Conservation (phyloP, 805 yeast species). For the Maudiozyma bulderi region DNA sequence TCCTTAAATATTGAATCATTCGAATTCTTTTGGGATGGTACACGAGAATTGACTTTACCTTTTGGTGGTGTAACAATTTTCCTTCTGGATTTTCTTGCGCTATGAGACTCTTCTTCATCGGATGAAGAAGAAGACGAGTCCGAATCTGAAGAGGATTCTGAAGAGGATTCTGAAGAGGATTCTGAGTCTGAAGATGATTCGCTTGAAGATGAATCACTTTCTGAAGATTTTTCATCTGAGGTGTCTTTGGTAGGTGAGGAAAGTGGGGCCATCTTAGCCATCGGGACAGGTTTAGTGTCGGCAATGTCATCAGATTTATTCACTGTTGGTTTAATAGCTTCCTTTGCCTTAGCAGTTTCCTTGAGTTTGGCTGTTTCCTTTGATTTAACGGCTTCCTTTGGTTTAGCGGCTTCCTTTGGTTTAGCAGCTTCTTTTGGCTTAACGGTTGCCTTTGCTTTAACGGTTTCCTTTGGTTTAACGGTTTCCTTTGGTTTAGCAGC, state of each 20-base stretch:
- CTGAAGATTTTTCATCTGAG: neutral
- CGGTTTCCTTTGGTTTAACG: neutral
- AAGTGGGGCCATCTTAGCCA: too few species aligned
- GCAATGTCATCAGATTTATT: neutral
- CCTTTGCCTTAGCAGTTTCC: neutral
- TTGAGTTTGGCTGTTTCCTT: neutral
- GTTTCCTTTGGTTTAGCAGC: too few species aligned
- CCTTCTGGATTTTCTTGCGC: conserved; percentile 26
- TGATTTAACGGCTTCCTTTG: neutral
- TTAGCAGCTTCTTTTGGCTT: neutral
- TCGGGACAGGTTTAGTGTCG: neutral
- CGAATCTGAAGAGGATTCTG: conserved; percentile 2
- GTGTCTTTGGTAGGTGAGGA: neutral
- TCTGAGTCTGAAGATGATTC: neutral
- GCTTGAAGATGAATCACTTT: neutral
- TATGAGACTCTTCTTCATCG: conserved; percentile 16
- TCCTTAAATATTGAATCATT: neutral
- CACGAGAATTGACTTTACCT: conserved; percentile 16
- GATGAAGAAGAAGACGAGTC: conserved; percentile 20
- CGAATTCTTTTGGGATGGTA: conserved; percentile 3
- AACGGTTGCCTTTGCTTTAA: neutral
- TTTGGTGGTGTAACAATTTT: conserved; percentile 41
- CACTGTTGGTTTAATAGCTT: neutral
- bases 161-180: conserved; percentile 1
- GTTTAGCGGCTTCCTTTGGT: neutral